Base-by-base conservation (phyloP, 129 eudicot species). In the Lonicera japonica region DNA sequence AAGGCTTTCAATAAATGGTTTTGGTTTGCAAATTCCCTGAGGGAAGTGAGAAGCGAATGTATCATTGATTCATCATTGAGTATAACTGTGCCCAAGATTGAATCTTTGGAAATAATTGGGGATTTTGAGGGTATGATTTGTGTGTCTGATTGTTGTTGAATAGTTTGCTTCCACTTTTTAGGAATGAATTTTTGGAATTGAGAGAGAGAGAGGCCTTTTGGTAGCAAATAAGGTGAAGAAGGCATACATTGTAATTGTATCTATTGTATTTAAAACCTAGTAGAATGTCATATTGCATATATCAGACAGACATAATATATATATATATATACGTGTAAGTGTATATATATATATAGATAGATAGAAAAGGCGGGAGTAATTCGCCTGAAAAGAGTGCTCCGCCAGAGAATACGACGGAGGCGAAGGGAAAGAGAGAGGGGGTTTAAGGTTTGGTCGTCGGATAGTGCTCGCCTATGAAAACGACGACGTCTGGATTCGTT, bases 1-100 rank as follows among this genome's bases (percentile, higher is more conserved):
- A 82, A 73, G 39, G 94, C 89, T 72, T 79, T 68, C 3, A 55
- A 36, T 50, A 82, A 64, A 5, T 76, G 64, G 67, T 79, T 81
- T 73, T 67, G 78, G 65, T 19, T 54, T 14, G 80, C 69, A 67
- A 64, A 82, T 20, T 75, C 77, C 56, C 70, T 76, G 18, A 85
- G 79, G 54, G 83, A 70, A 21, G 52, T 20, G 48, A 82, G 25
- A 41, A 85, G 75, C 9, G 76, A 52, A 22, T 58, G 51, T 59
- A 85, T 66, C 88, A 81, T 85, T 47, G 71, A 64, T 39, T 66
- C 40, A 54, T 72, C 61, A 3, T 45, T 23, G 60, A 45, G 24
- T 24, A 19, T 29, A 41, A 58, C 5, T 18, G 47, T 39, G 67
- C 36, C 17, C 52, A 52, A 2, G 20, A 41, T 36, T 40, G 22